Conservation (phyloP, 2,329 filamentous ascomycete species). For the Trichoderma sp. region DNA sequence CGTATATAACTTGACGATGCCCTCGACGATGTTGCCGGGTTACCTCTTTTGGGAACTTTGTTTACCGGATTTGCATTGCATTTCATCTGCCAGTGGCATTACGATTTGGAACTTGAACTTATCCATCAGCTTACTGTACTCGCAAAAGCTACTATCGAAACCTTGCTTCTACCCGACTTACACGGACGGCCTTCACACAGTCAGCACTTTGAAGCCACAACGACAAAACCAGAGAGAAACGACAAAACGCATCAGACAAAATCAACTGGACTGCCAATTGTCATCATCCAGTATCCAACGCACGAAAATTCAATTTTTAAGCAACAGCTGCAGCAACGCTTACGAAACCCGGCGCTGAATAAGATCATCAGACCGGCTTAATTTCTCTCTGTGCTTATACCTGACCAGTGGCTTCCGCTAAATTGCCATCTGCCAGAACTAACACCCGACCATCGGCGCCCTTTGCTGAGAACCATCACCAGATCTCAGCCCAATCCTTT, state of each 20-base stretch:
- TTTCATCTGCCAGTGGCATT: neutral
- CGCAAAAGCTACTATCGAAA: slow-evolving; percentile 9
- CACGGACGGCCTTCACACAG: neutral
- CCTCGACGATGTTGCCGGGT: neutral
- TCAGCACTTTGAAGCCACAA: neutral
- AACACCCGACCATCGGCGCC: neutral
- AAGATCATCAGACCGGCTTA: neutral
- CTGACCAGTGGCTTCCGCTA: neutral
- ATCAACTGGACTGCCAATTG: neutral
- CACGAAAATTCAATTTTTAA: neutral
- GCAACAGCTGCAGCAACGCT: neutral
- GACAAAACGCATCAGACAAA: neutral
- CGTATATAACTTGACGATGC: slow-evolving; percentile 10
- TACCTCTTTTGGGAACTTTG: slow-evolving; percentile 14
- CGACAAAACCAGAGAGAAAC: neutral
- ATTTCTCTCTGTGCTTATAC: neutral
- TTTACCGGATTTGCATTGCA: neutral
- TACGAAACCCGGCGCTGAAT: neutral
- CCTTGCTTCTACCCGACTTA: slow-evolving; percentile 2
- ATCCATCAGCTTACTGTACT: slow-evolving; percentile 16
- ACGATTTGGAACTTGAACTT: neutral
- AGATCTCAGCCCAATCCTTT: neutral
- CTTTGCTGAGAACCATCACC: slow-evolving; percentile 1
- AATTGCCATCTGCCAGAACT: neutral
- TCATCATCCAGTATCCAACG: neutral